phyloP scores from a whole-genome alignment of 352 stramenopile genomes.

The Albugo candida region DNA sequence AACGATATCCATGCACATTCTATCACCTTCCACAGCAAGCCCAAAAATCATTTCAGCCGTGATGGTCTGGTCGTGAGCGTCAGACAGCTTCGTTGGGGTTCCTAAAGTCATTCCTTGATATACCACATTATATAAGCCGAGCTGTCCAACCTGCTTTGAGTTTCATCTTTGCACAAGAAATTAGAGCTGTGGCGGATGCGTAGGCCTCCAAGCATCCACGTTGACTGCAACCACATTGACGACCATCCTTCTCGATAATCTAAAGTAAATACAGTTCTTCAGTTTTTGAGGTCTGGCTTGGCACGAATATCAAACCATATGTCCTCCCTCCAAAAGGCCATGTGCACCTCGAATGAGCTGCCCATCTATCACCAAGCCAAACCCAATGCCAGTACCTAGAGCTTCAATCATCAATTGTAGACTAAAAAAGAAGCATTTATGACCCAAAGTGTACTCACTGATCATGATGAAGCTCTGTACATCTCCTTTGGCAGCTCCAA shows the following conservation, averaged over 20 bases:
- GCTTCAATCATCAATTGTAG: conserved; percentile 14
- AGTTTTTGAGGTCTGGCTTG: too few species aligned
- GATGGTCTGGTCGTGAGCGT: conserved; percentile 23
- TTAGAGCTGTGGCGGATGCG: conserved; percentile 41
- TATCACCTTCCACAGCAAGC: conserved; percentile 35
- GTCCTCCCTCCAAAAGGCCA: conserved; percentile 56
- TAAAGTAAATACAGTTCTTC: conserved; percentile 5
- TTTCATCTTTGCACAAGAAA: conserved; percentile 40
- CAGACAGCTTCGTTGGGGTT: conserved; percentile 22
- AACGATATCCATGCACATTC: conserved; percentile 46
- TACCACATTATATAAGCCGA: too few species aligned
- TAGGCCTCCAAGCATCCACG: conserved; percentile 62
- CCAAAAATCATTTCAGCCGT: conserved; percentile 56
- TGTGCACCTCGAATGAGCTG: conserved; percentile 42
- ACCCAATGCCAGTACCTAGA: conserved; percentile 54
- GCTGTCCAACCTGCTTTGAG: conserved; percentile 19
- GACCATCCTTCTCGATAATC: conserved; percentile 70
- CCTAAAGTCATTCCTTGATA: conserved; percentile 10
- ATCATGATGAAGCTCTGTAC: conserved; percentile 70
- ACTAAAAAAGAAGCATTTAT: background rate
- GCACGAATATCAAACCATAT: conserved; percentile 22
- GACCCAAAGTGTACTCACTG: conserved; percentile 19
- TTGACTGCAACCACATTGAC: conserved; percentile 50
- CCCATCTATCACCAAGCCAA: conserved; percentile 38
- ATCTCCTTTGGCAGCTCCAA: conserved; percentile 32